These are phyloP conservation scores for Filosporella fistucella DNA, from an alignment of 495 filamentous ascomycete genomes.

Conservation along the genomic window DNA sequence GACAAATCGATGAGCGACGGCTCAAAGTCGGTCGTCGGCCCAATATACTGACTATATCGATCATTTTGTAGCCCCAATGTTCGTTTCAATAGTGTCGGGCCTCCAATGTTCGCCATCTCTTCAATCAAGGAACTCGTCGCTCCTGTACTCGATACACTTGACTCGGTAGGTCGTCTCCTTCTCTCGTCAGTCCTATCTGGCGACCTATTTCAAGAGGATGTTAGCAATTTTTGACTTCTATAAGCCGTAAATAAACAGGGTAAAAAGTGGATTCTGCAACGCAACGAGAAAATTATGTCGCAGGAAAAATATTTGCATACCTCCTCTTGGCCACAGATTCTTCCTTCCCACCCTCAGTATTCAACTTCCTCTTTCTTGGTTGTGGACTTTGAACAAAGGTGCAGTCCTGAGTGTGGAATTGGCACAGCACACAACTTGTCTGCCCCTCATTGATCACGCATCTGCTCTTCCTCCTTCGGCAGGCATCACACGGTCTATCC, in stretches of 20 bases:
- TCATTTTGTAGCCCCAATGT: conserved; percentile 61
- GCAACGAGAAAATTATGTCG: conserved; percentile 14
- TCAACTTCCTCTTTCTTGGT: conserved; percentile 70
- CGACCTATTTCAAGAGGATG: conserved; percentile 31
- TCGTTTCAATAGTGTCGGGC: conserved; percentile 54
- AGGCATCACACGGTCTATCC: conserved; percentile 51
- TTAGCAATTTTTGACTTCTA: conserved; percentile 5
- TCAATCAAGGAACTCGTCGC: conserved; percentile 50
- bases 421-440: conserved; percentile 57
- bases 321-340: conserved; percentile 50
- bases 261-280: conserved; percentile 24
- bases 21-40: conserved; percentile 69
- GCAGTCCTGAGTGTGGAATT: conserved; percentile 56
- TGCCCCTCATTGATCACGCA: conserved; percentile 82
- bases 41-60: conserved; percentile 60
- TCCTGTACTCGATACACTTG: conserved; percentile 46
- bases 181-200: conserved; percentile 50
- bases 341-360: conserved; percentile 54
- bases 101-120: conserved; percentile 58
- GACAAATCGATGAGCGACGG: conserved; percentile 67
- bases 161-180: conserved; percentile 43
- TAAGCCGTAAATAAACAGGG: conserved; percentile 7
- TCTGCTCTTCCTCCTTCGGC: conserved; percentile 77
- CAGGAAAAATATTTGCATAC: conserved; percentile 39
- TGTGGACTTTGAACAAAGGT: conserved; percentile 62